phyloP scores from a whole-genome alignment of 2,329 filamentous ascomycete species.

The Colletotrichum cereale region DNA sequence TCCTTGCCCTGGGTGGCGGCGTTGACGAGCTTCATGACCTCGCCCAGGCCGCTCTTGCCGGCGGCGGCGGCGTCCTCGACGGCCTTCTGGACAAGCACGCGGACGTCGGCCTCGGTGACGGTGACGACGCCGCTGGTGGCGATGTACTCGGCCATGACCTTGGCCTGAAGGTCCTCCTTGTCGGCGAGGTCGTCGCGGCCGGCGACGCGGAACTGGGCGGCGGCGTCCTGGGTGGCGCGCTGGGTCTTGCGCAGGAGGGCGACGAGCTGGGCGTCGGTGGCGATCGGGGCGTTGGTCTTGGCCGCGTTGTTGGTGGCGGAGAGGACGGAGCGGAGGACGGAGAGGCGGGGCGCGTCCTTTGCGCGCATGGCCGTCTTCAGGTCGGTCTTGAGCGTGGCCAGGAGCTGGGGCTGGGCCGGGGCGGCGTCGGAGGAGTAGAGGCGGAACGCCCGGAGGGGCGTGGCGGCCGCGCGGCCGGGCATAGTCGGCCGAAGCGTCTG shows the following conservation, averaged over 20 bases:
- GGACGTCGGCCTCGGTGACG: conserved; percentile 70
- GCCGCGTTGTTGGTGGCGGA: conserved; percentile 80
- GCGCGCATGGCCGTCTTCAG: conserved; percentile 75
- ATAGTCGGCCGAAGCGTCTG: conserved; percentile 43
- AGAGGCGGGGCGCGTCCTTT: conserved; percentile 74
- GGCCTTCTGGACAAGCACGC: conserved; percentile 62
- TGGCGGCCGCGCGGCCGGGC: conserved; percentile 30
- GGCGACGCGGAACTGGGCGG: conserved; percentile 72
- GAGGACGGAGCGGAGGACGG: conserved; percentile 77
- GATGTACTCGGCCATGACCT: conserved; percentile 75
- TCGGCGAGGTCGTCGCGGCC: conserved; percentile 76
- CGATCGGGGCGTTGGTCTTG: conserved; percentile 78
- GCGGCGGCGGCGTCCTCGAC: conserved; percentile 64
- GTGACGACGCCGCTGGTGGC: conserved; percentile 69
- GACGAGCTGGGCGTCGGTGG: conserved; percentile 77
- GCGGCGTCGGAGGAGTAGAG: conserved; percentile 43
- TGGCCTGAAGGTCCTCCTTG: conserved; percentile 76
- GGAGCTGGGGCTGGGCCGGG: conserved; percentile 59
- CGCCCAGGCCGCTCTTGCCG: conserved; percentile 67
- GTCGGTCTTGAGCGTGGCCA: conserved; percentile 69
- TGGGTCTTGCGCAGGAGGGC: conserved; percentile 75
- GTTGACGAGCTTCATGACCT: conserved; percentile 73
- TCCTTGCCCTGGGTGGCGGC: conserved; percentile 71
- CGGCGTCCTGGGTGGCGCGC: conserved; percentile 68
- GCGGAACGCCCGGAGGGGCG: conserved; percentile 37